Evolutionary conservation across 2,329 filamentous ascomycete genomes (phyloP).

Genomic region (Alternaria arborescens): DNA sequence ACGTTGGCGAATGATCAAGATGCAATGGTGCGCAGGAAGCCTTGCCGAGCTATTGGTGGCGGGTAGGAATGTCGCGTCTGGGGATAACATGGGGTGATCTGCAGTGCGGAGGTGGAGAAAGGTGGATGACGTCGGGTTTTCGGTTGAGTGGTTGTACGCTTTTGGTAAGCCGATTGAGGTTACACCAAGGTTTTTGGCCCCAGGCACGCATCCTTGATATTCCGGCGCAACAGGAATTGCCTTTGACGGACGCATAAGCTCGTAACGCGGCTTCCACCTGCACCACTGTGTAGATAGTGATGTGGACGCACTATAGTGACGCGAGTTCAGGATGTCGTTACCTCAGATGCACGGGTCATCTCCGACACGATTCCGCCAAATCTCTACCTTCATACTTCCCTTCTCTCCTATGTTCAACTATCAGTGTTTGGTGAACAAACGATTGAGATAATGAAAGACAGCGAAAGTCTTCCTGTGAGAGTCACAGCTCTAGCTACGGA

Average conservation of each 20-base stretch:
- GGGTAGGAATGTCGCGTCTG: background rate
- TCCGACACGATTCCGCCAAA: background rate
- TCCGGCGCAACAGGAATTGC: background rate
- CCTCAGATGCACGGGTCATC: background rate
- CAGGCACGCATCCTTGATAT: background rate
- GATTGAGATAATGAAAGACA: background rate
- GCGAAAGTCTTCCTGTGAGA: background rate
- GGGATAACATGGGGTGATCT: background rate
- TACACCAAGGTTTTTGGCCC: background rate
- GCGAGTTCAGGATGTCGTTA: background rate
- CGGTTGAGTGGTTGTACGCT: background rate
- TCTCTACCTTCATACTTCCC: background rate
- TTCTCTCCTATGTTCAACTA: background rate
- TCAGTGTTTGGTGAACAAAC: background rate
- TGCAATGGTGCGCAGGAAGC: background rate
- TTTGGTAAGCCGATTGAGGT: background rate
- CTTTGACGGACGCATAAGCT: background rate
- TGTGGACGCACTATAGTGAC: background rate
- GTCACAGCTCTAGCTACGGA: background rate
- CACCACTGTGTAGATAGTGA: background rate
- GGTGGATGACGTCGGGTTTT: conserved; percentile 2
- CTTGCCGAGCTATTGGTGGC: background rate
- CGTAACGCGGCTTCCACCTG: background rate
- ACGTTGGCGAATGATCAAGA: background rate
- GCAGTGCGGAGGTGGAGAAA: conserved; percentile 1